A percentile compares a stretch with the other conserved stretches of the same genome.
Conservation (phyloP, 257 asterid species). For the Agastache rugosa region DNA sequence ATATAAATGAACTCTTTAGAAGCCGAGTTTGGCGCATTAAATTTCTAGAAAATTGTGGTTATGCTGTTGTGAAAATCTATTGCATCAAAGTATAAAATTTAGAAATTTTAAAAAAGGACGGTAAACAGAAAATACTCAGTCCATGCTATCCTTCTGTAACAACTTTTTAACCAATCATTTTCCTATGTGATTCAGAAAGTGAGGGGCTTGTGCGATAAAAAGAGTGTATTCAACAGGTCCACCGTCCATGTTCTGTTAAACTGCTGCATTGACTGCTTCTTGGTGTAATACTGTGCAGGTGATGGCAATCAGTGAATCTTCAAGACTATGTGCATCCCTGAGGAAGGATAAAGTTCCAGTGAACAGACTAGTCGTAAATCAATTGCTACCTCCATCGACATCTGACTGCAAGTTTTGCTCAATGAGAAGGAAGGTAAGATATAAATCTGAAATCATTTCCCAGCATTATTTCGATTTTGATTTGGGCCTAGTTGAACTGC, state of each 20-base stretch:
- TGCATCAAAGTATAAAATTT: neutral
- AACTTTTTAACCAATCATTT: neutral
- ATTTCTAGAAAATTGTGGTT: too few relatives aligned
- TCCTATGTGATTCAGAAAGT: neutral
- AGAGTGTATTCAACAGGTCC: conserved; percentile 6
- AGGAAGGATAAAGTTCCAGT: conserved; percentile 76
- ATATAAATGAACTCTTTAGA: neutral
- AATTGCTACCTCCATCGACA: conserved; percentile 62
- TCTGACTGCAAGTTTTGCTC: conserved; percentile 84
- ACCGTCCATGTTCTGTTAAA: conserved; percentile 3
- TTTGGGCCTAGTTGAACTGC: neutral
- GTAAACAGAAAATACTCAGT: too few relatives aligned
- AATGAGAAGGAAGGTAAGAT: conserved; percentile 66
- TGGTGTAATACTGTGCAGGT: conserved; percentile 47
- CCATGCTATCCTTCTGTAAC: neutral
- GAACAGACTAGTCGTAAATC: conserved; percentile 67
- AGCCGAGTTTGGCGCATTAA: neutral
- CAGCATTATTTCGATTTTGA: neutral
- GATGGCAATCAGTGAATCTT: conserved; percentile 80
- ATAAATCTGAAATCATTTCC: conserved; percentile 20
- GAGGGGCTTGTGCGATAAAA: neutral
- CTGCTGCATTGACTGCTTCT: conserved; percentile 2
- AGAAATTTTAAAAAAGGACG: neutral
- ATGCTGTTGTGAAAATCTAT: too few relatives aligned
- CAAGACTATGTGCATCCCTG: conserved; percentile 71